A percentile compares a stretch with the other conserved stretches of the same genome.
phyloP scores from a whole-genome alignment of 176 grass and related monocot genomes.

The Cocos nucifera region DNA sequence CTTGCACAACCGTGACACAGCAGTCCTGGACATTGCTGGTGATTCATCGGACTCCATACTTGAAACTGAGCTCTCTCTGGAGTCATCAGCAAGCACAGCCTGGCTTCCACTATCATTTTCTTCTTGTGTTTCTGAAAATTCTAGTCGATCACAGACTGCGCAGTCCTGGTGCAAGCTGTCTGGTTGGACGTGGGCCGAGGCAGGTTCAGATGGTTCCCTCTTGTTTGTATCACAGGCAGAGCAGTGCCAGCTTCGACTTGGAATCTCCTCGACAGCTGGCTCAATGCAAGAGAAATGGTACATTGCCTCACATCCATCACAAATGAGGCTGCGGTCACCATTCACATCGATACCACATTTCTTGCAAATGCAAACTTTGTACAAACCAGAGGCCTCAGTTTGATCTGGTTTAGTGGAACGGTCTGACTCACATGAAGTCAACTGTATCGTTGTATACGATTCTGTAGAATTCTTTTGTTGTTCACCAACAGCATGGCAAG shows the following conservation, averaged over 20 bases:
- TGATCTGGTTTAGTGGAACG: slow-evolving; percentile 36
- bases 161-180: slow-evolving; percentile 36
- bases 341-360: slow-evolving; percentile 42
- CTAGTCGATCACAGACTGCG: slow-evolving; percentile 37
- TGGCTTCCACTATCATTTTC: slow-evolving; percentile 11
- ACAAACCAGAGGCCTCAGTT: slow-evolving; percentile 24
- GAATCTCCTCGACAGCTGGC: slow-evolving; percentile 27
- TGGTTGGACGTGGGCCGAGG: background rate
- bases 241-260: slow-evolving; percentile 53
- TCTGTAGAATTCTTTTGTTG: slow-evolving; percentile 26
- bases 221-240: slow-evolving; percentile 27
- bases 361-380: slow-evolving; percentile 28
- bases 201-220: slow-evolving; percentile 13
- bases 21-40: slow-evolving; percentile 20
- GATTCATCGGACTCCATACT: slow-evolving; percentile 17
- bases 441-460: slow-evolving; percentile 20
- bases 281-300: slow-evolving; percentile 60
- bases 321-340: slow-evolving; percentile 34
- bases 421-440: slow-evolving; percentile 15
- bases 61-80: slow-evolving; percentile 19
- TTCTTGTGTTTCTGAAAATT: slow-evolving; percentile 17
- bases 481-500: slow-evolving; percentile 15
- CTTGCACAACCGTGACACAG: slow-evolving; percentile 46
- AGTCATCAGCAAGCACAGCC: slow-evolving; percentile 21
- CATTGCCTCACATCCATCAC: slow-evolving; percentile 43